Conservation (phyloP, 441 rosid species). For the Corymbia calophylla region DNA sequence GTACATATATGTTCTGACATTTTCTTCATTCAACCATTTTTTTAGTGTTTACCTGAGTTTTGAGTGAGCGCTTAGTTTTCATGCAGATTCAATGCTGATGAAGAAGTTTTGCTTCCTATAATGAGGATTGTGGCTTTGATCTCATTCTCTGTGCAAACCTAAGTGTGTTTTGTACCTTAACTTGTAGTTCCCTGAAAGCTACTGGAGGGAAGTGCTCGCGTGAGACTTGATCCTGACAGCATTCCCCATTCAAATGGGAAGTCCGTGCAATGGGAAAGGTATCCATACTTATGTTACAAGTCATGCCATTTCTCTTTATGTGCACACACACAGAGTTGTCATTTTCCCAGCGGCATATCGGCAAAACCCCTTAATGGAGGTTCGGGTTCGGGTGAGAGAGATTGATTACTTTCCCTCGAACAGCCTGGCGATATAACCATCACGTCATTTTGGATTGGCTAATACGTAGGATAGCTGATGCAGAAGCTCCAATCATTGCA, state of each 20-base stretch:
- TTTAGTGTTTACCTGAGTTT: background rate
- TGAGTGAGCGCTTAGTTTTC: background rate
- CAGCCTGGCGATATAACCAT: background rate
- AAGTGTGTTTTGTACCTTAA: background rate
- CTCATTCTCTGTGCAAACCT: background rate
- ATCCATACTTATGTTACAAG: background rate
- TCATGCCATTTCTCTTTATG: background rate
- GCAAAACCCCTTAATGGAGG: background rate
- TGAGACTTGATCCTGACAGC: background rate
- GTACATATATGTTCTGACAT: background rate
- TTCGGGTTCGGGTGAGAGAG: background rate
- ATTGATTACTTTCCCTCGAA: background rate
- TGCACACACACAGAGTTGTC: background rate
- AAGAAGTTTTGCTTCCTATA: background rate
- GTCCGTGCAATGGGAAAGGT: background rate
- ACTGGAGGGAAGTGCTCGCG: background rate
- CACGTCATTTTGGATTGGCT: background rate
- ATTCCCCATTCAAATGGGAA: background rate
- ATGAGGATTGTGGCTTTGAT: background rate
- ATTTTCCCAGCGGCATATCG: background rate
- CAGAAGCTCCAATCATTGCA: background rate
- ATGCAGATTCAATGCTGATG: background rate
- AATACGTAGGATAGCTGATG: background rate
- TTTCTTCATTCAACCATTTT: background rate
- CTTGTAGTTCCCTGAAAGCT: background rate